These are phyloP conservation scores for Penicillium sp. DNA, from an alignment of 2,329 filamentous ascomycete species.

Conservation along the genomic window DNA sequence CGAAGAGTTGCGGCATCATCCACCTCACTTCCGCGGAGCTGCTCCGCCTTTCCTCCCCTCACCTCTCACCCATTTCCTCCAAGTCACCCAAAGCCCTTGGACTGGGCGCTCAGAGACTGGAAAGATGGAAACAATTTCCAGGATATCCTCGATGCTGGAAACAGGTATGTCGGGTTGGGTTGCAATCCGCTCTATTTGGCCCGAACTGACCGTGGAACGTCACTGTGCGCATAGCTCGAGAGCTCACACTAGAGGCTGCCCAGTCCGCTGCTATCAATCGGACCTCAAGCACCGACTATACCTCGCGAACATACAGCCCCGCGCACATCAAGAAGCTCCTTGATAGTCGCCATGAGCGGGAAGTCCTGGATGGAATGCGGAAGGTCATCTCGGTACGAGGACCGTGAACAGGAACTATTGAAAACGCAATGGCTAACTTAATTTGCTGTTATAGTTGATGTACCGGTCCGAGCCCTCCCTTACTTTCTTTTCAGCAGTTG, in stretches of 20 bases:
- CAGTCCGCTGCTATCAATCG: constrained; percentile 70
- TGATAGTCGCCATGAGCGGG: constrained; percentile 88
- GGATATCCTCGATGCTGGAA: constrained; percentile 91
- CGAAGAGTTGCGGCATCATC: constrained; percentile 7
- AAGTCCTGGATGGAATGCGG: constrained; percentile 87
- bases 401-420: constrained; percentile 1
- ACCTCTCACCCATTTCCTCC: constrained; percentile 12
- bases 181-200: constrained; percentile 3
- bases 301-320: constrained; percentile 68
- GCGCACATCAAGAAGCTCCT: constrained; percentile 90
- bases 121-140: constrained; percentile 90
- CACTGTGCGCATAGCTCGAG: constrained; percentile 66
- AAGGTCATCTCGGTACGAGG: constrained; percentile 75
- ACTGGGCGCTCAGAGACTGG: constrained; percentile 23
- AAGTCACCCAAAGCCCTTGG: constrained; percentile 17
- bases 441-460: constrained; percentile 71
- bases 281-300: constrained; percentile 55
- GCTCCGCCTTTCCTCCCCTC: constrained; percentile 27
- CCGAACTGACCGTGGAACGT: constrained; percentile 21
- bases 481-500: constrained; percentile 93
- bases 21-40: constrained; percentile 15
- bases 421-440: constrained; percentile 18
- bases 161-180: constrained; percentile 63
- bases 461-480: constrained; percentile 85
- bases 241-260: constrained; percentile 95